phyloP scores from a whole-genome alignment of 352 stramenopile genomes.

The Pythium volutum region DNA sequence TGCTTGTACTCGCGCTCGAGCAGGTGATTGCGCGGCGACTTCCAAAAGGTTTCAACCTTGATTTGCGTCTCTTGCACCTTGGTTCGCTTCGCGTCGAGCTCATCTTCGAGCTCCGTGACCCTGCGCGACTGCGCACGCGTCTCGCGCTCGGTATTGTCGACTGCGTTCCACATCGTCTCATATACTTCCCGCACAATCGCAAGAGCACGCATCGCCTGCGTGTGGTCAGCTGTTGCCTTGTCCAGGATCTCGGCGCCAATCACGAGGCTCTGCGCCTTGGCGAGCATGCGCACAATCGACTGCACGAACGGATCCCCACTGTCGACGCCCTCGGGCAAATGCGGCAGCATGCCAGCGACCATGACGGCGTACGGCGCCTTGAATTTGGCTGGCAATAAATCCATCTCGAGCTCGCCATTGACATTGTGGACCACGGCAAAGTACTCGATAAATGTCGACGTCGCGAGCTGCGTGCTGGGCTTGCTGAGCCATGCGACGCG shows the following conservation, averaged over 20 bases:
- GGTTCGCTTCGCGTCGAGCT: slow-evolving; percentile 40
- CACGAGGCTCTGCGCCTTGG: slow-evolving; percentile 75
- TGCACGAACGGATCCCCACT: slow-evolving; percentile 63
- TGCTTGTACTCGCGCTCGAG: slow-evolving; percentile 65
- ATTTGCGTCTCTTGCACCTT: slow-evolving; percentile 74
- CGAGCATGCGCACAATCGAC: slow-evolving; percentile 62
- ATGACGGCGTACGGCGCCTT: slow-evolving; percentile 77
- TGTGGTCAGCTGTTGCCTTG: slow-evolving; percentile 43
- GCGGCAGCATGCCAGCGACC: slow-evolving; percentile 69
- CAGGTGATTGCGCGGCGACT: slow-evolving; percentile 43
- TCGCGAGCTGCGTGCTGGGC: slow-evolving; percentile 66
- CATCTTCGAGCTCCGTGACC: slow-evolving; percentile 29
- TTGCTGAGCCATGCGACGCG: slow-evolving; percentile 65
- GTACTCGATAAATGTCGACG: slow-evolving; percentile 72
- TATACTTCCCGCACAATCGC: slow-evolving; percentile 12
- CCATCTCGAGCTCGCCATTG: slow-evolving; percentile 59
- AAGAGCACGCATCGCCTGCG: slow-evolving; percentile 19
- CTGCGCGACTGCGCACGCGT: slow-evolving; percentile 33
- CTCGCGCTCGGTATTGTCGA: slow-evolving; percentile 45
- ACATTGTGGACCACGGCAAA: slow-evolving; percentile 45
- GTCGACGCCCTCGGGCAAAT: slow-evolving; percentile 69
- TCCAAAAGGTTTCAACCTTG: slow-evolving; percentile 81
- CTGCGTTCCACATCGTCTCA: slow-evolving; percentile 48
- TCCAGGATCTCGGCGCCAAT: slow-evolving; percentile 62
- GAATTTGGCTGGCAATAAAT: slow-evolving; percentile 65